Base-by-base conservation (phyloP, 192 early-diverging fungal genomes). In the Neocallimastix lanati region DNA sequence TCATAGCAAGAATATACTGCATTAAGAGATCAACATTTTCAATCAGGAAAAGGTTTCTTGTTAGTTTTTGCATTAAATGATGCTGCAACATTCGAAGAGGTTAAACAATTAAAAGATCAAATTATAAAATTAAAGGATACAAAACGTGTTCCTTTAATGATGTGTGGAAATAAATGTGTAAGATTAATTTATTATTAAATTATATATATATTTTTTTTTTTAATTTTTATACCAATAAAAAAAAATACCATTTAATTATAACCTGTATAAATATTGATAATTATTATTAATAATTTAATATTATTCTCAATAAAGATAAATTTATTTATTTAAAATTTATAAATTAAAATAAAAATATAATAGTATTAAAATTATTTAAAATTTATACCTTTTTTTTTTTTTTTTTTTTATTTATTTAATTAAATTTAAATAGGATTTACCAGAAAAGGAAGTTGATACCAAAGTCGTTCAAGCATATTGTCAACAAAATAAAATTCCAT, bases 111-210 rank as follows among this genome's bases (percentile, higher is more conserved):
- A 78, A 58, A 88, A 33, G 89, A 90, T 28, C 86, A 87, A 81
- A 88, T 90, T 35, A 78, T 90, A 76, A 87, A 85, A 78, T 78
- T 88, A 27, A 89, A 89, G 81, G 87, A 88, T 78, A 88, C 88
- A 30, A 87, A 85, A 79, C 79, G 81, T 76, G 86, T 90, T 77
- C 89, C 89, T 67, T 80, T 90, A 28, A 86, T 90, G 28, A 81
- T 89, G 27, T 87, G 86, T 78, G 89, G 84, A 28, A 90, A 90
- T 81, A 90, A 90, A 85, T 89, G 88, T 76, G 88, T 89, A 77
- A 82, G n/a, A n/a, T n/a, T n/a, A n/a, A n/a, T n/a, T n/a, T n/a
- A n/a, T n/a, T n/a, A n/a, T n/a, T n/a, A n/a, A n/a, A n/a, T n/a
- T n/a, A n/a, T n/a, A n/a, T n/a, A n/a, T n/a, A n/a, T n/a, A n/a